Evolutionary conservation across 768 basidiomycete genomes (phyloP), one percentile per base, ranked within the genome.

Genomic region (Pholiota microspora): DNA sequence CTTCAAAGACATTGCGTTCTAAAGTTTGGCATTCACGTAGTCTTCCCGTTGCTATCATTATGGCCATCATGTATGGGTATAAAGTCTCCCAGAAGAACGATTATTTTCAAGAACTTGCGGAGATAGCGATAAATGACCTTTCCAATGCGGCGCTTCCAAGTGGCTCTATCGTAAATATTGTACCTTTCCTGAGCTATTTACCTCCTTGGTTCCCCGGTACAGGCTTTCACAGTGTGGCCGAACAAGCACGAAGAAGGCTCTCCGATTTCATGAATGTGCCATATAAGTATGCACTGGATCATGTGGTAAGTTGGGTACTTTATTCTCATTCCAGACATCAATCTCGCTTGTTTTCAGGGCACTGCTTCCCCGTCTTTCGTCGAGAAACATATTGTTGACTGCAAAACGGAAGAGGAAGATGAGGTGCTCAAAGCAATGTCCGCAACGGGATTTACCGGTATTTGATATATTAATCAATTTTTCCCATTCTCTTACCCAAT

Each of bases 151-250:
- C 12, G 29, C 12, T 49, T 18, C 55, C 53, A 6, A 59, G 54
- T 8, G 46, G 52, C 3, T 50, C 53, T 9, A 28, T 52, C 3
- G 53, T 60, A 12, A 54, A 60, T 40, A 36, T 55, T 3, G 23
- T 59, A 38, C 53, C 62, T 2, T 34, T 53, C 45, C 42, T 60
- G 24, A 24, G 55, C 42, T 53, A 51, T 45, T 18, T 63, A 3
- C 60, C 61, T 18, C 15, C 35, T 15, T 62, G 58, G 58, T 46
- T 62, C 46, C 56, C 59, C 0, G 61, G 61, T 4, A 31, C 56
- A 4, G 32, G 27, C 2, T 59, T 55, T 21, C 36, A 38, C n/a
- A 15, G 36, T 9, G 3, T 18, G 2, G 36, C 36, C 36, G 3
- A 4, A n/a, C 4, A 18, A 18, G 2, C 7, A 38, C n/a, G n/a